These are phyloP conservation scores for Aquilaria sinensis DNA, from an alignment of 345 rosid genomes.

Conservation along the genomic window DNA sequence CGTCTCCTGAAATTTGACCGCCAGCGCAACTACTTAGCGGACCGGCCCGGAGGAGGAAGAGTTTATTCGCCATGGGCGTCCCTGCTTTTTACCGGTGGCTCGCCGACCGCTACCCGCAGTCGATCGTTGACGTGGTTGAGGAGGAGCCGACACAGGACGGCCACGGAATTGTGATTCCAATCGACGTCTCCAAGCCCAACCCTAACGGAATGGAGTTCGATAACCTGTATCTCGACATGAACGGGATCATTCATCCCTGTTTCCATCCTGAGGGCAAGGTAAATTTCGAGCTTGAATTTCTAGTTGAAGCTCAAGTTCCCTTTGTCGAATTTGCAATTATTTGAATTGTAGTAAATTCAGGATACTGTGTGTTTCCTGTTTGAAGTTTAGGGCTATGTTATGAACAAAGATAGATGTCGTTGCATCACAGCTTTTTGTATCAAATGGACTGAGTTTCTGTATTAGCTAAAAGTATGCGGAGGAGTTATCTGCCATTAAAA, in stretches of 20 bases:
- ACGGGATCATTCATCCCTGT: slow-evolving; percentile 93
- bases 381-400: no score
- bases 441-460: no score
- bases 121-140: slow-evolving; percentile 77
- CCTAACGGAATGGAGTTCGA: slow-evolving; percentile 92
- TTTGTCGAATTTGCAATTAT: background rate
- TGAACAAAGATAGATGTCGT: no score
- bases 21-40: background rate
- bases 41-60: slow-evolving; percentile 4
- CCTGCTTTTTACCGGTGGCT: slow-evolving; percentile 98
- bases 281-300: background rate
- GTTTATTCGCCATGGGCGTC: slow-evolving; percentile 64
- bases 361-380: no score
- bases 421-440: no score
- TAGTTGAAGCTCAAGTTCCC: background rate
- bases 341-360: no score
- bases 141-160: slow-evolving; percentile 47
- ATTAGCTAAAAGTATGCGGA: no score
- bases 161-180: slow-evolving; percentile 31
- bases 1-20: background rate
- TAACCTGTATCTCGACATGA: slow-evolving; percentile 91
- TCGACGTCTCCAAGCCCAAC: slow-evolving; percentile 73
- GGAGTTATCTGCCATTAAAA: no score
- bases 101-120: slow-evolving; percentile 83
- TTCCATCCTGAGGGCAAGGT: slow-evolving; percentile 99